Evolutionary conservation across 495 filamentous ascomycete genomes (phyloP).

Genomic region (Lineolata rhizophorae): DNA sequence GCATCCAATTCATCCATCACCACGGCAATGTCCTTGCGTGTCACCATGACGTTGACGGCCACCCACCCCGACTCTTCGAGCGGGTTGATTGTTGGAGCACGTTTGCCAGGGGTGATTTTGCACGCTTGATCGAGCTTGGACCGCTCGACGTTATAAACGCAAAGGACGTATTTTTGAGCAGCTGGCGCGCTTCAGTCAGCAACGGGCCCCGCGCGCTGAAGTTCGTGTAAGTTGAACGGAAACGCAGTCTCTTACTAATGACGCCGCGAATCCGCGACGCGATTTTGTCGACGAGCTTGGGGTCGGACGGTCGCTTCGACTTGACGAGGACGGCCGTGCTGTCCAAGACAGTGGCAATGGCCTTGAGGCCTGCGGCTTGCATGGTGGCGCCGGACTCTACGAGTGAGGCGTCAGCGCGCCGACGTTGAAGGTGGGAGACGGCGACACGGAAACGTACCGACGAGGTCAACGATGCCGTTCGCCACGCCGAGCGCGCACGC

Average conservation of each 20-base stretch:
- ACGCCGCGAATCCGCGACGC: conserved; percentile 69
- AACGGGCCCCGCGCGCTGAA: conserved; percentile 2
- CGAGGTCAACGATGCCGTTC: conserved; percentile 91
- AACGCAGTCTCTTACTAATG: conserved; percentile 69
- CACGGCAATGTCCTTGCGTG: conserved; percentile 65
- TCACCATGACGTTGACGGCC: conserved; percentile 81
- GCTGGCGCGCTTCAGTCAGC: conserved; percentile 22
- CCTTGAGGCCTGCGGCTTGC: conserved; percentile 87
- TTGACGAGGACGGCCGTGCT: conserved; percentile 80
- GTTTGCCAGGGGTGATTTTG: conserved; percentile 78
- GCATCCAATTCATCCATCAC: conserved; percentile 77
- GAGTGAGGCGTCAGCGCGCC: neutral
- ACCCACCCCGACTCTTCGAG: conserved; percentile 85
- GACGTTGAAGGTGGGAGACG: neutral
- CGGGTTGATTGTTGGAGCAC: conserved; percentile 72
- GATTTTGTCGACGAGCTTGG: conserved; percentile 56
- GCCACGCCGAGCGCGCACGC: conserved; percentile 90
- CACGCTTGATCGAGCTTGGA: conserved; percentile 38
- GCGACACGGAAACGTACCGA: conserved; percentile 36
- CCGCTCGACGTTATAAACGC: conserved; percentile 84
- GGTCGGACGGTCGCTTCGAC: conserved; percentile 66
- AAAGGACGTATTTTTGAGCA: conserved; percentile 85
- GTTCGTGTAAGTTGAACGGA: conserved; percentile 1
- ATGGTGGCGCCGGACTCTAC: conserved; percentile 96
- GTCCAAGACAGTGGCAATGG: conserved; percentile 81